Base-by-base conservation (phyloP, 2,329 filamentous ascomycete species). In the Knoxdaviesia capensis region DNA sequence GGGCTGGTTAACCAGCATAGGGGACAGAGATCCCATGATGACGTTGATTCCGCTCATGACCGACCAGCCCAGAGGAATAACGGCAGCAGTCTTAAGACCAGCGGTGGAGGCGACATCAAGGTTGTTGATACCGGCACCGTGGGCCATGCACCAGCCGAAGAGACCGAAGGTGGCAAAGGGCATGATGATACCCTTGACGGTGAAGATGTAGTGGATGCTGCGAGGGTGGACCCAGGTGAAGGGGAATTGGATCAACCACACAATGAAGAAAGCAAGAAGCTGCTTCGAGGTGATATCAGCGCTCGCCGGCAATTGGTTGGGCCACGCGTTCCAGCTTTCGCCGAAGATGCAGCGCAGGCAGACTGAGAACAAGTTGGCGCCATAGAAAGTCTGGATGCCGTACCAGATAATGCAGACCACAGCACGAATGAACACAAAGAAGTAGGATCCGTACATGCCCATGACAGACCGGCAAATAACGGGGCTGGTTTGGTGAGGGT, bases 361-460 rank as follows among this genome's bases (percentile, higher is more conserved):
- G 20, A 20, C 20, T 20, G 20, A 20, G 20, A 20, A 20, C 20
- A 20, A 20, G 32, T 43, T 45, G 46, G 44, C 57, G 54, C 45
- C 61, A 54, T 48, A 62, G 53, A 46, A 43, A 3, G 45, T 49
- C 38, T 51, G 50, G 48, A 63, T 48, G 43, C 50, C 48, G 31
- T 51, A 53, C 53, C 53, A 55, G 36, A 56, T 54, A 31, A 56
- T 52, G 43, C 53, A 54, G 6, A 57, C 49, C 20, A 54, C 48
- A 6, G 53, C 53, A 6, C 55, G 52, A 40, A 55, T 54, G 46
- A 55, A 58, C 36, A 63, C 53, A 44, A 59, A 55, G 44, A 62
- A 60, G 45, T 59, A 60, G 2, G 59, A 54, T n/a, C 59, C 60
- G 52, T 58, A 63, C 49, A 60, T 59, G 10, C 60, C 60, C 56